Evolutionary conservation across 208 protist species (phyloP).

Genomic region (Leishmania turanica): DNA sequence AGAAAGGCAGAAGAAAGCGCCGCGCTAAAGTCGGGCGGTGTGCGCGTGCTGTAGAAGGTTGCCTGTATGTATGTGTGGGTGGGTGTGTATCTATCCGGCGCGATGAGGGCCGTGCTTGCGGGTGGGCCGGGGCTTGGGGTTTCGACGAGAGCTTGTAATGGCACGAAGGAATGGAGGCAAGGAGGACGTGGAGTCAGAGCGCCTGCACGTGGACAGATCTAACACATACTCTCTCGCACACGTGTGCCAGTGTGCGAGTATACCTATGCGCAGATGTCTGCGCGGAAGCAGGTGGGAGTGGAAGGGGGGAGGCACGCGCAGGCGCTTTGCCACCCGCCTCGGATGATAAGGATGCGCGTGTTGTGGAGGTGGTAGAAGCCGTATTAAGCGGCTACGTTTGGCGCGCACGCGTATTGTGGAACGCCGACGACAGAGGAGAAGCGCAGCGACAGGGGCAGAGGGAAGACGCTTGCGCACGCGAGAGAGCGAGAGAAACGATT

Average conservation of each 20-base stretch:
- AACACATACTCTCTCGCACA: neutral
- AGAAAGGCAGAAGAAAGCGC: neutral
- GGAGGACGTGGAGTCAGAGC: neutral
- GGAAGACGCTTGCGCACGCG: neutral
- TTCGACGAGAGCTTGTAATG: neutral
- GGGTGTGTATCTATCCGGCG: neutral
- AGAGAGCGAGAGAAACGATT: neutral
- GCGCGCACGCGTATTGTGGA: neutral
- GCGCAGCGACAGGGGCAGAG: neutral
- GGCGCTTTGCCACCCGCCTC: neutral
- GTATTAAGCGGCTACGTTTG: neutral
- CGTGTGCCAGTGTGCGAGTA: neutral
- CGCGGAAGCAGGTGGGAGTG: neutral
- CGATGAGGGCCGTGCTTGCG: neutral
- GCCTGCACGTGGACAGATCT: neutral
- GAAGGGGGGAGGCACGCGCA: neutral
- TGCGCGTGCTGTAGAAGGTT: neutral
- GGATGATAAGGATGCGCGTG: neutral
- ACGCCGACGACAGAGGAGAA: neutral
- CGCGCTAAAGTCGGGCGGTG: neutral
- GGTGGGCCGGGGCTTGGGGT: neutral
- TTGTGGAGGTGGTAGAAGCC: neutral
- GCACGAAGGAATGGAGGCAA: neutral
- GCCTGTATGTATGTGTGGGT: neutral
- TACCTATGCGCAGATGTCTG: neutral